Base-by-base conservation (phyloP, 140 eudicot genomes). In the Stevia rebaudiana region DNA sequence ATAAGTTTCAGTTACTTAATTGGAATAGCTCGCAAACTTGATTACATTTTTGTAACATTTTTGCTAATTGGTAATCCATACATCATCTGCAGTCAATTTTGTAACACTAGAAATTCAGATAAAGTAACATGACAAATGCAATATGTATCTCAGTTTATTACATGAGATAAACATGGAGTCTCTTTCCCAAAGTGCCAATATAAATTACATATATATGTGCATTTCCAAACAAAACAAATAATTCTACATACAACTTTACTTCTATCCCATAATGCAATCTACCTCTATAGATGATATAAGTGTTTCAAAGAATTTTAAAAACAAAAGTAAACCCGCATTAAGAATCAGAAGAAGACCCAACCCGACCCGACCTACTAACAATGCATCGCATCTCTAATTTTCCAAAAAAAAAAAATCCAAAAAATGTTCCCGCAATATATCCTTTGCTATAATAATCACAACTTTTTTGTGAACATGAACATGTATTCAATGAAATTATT, bases 221-320 rank as follows among this genome's bases (percentile, higher is more conserved):
- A 75, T 11, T 60, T 42, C 49, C 69, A 68, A 61, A 68, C 70
- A 60, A 52, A 48, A 30, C 70, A 55, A 74, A 75, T 61, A 68
- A 61, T 51, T 60, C 50, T 74, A 60, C 65, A 68, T 74, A 74
- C 79, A 68, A 61, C 71, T 40, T 50, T 37, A 64, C 61, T 65
- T 65, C 44, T 40, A 18, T 21, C 65, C 33, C 54, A 64, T 55
- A 54, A 43, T 43, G 41, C 50, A 54, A 35, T 22, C 62, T 63
- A 28, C 33, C 4, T 55, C 70, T 68, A 60, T 47, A 55, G 11
- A 36, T 15, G 28, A 70, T 48, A 52, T 43, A 63, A 72, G 43
- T 33, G 66, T 55, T 65, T 55, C 60, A 68, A 75, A 75, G 75
- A 75, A 75, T 50, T 50, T 50, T 73, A 48, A 55, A 47, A 72